Percentiles rank a stretch among this genome's conserved stretches.
These are phyloP conservation scores for Aspergillus aculeatinus DNA, from an alignment of 2,329 filamentous ascomycete genomes.

Conservation along the genomic window DNA sequence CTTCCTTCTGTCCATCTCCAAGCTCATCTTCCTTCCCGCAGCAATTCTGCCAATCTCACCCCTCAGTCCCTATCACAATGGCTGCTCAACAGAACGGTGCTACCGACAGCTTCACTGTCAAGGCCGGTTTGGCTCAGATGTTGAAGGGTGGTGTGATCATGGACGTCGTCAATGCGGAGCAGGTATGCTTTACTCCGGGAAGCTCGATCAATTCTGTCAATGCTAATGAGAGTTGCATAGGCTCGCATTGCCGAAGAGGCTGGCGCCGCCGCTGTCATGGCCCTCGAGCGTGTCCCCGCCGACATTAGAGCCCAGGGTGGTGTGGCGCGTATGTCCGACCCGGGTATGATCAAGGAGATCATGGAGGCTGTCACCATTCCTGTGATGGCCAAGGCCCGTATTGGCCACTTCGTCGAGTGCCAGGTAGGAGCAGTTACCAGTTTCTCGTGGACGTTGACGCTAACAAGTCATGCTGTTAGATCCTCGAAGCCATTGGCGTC, in stretches of 20 bases:
- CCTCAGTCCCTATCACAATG: conserved; percentile 29
- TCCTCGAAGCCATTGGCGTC: conserved; percentile 89
- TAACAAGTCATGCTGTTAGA: conserved; percentile 50
- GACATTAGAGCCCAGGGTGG: conserved; percentile 92
- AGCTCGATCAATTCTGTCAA: not conserved
- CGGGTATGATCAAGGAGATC: conserved; percentile 90
- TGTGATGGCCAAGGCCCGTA: conserved; percentile 98
- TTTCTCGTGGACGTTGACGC: too few relatives aligned
- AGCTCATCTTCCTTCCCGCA: conserved; percentile 5
- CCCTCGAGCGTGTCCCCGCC: conserved; percentile 92
- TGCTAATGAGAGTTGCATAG: conserved; percentile 41
- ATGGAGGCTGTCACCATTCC: conserved; percentile 93
- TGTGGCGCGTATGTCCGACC: conserved; percentile 96
- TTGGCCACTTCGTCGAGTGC: conserved; percentile 97
- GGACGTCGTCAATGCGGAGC: conserved; percentile 92
- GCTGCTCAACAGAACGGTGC: conserved; percentile 33
- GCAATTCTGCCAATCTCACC: not conserved
- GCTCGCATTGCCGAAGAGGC: conserved; percentile 97
- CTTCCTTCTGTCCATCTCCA: not conserved
- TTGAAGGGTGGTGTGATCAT: conserved; percentile 99
- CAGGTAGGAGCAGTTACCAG: conserved; percentile 53
- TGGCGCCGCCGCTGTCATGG: conserved; percentile 96
- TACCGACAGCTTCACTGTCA: conserved; percentile 74
- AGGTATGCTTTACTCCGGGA: conserved; percentile 47
- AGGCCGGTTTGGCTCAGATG: conserved; percentile 95